phyloP scores from a whole-genome alignment of 1,284 basidiomycete genomes.

The Apiotrichum domesticum region DNA sequence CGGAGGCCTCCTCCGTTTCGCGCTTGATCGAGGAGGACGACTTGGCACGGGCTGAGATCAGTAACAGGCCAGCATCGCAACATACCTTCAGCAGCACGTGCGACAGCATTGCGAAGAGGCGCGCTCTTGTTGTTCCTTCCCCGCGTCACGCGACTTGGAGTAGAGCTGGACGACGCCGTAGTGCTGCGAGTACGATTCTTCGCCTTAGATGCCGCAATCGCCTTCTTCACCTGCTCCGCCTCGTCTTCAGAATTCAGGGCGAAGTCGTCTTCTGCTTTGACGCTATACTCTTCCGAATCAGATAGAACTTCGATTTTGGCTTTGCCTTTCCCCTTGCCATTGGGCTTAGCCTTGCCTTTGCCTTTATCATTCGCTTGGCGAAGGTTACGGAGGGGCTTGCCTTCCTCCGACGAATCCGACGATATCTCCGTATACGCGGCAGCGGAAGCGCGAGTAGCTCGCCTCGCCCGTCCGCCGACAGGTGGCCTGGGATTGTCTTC shows the following conservation, averaged over 20 bases:
- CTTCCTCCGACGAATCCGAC: slow-evolving; percentile 1
- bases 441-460: neutral
- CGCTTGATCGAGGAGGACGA: neutral
- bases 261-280: slow-evolving; percentile 10
- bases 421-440: neutral
- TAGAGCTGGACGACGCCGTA: neutral
- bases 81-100: slow-evolving; percentile 14
- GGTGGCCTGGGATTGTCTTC: neutral
- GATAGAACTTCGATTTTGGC: slow-evolving; percentile 9
- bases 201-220: slow-evolving; percentile 15
- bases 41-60: neutral
- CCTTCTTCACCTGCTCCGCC: slow-evolving; percentile 18
- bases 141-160: neutral
- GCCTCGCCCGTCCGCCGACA: neutral
- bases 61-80: neutral
- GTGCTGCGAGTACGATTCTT: neutral
- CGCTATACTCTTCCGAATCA: slow-evolving; percentile 1
- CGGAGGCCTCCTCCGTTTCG: neutral
- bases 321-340: neutral
- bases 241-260: slow-evolving; percentile 33
- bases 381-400: neutral
- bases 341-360: neutral
- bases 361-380: neutral
- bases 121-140: slow-evolving; percentile 10
- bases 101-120: slow-evolving; percentile 7